Evolutionary conservation across 1,284 basidiomycete genomes (phyloP), one percentile per base, ranked within the genome.

Genomic region (Gymnopus androsaceus): DNA sequence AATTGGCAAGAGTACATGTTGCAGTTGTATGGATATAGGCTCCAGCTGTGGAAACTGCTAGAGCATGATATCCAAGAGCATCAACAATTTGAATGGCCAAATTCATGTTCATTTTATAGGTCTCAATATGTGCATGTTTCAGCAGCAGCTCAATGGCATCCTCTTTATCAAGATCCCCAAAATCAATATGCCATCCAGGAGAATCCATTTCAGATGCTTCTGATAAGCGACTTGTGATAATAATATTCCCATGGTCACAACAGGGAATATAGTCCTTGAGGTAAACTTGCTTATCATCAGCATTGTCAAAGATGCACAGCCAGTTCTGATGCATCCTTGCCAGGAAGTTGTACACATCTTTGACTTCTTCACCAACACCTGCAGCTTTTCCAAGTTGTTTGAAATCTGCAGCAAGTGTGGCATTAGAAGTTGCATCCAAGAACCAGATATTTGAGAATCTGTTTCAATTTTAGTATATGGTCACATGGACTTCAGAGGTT

Each of bases 301-400:
- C 47, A 49, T 36, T 49, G 33, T 49, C 47, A 49, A 49, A 49
- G 11, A 49, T 49, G 33, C 30, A 36, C 3, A 49, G 17, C 31
- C 30, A 49, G 34, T 49, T 36, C 14, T 36, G 15, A 11, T 36
- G 4, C 3, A 4, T 36, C 11, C 31, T 49, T 12, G 31, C 17
- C 31, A 49, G 28, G 33, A 49, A 36, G 7, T 19, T 19, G 19
- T 36, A 5, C n/a, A 49, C 47, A 34, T 4, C 11, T 6, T 34
- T 36, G 3, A 21, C 6, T 3, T 25, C 31, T 25, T 49, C 31
- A 8, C 31, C 19, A 11, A 49, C 23, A 21, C 31, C 47, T 3
- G 33, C 31, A 49, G 19, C 30, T 36, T 31, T 33, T 5, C 30
- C 47, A n/a, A n/a, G n/a, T n/a, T n/a, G n/a, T n/a, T n/a, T n/a